Evolutionary conservation across 192 early-diverging fungal genomes (phyloP).

Genomic region (Lobosporangium transversale): DNA sequence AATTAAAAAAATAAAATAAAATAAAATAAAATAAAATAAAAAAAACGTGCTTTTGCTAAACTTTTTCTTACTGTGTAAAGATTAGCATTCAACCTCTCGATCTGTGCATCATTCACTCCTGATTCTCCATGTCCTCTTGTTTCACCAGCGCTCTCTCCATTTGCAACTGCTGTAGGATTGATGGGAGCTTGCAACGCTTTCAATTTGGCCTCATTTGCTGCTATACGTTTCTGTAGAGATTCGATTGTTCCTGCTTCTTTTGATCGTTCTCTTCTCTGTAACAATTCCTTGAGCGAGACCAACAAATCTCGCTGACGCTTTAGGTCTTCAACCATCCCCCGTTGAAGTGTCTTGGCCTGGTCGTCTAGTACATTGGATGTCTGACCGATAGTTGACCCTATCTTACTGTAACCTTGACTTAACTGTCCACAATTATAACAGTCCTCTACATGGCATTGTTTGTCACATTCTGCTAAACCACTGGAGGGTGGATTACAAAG

Average conservation of each 20-base stretch:
- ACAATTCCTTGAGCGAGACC: conserved; percentile 61
- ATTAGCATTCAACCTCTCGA: conserved; percentile 13
- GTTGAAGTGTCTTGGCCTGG: conserved; percentile 54
- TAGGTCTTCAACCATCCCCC: conserved; percentile 70
- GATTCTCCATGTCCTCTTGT: neutral
- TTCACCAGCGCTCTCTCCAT: conserved; percentile 8
- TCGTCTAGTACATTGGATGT: conserved; percentile 44
- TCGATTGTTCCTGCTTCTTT: conserved; percentile 53
- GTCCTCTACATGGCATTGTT: conserved; percentile 62
- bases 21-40: neutral
- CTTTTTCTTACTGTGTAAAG: conserved; percentile 12
- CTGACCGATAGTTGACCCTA: conserved; percentile 40
- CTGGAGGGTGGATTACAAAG: neutral
- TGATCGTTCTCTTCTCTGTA: conserved; percentile 63
- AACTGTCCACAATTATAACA: conserved; percentile 65
- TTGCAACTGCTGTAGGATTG: conserved; percentile 7
- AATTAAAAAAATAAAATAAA: neutral
- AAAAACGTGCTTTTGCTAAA: neutral
- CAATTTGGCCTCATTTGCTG: conserved; percentile 55
- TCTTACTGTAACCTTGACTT: conserved; percentile 45
- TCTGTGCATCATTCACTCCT: conserved; percentile 17
- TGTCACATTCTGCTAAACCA: conserved; percentile 60
- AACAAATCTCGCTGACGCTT: conserved; percentile 72
- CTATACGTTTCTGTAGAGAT: conserved; percentile 61
- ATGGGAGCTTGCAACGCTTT: neutral